These are phyloP conservation scores for Marsdenia floribunda DNA, from an alignment of 257 asterid species.

Conservation along the genomic window DNA sequence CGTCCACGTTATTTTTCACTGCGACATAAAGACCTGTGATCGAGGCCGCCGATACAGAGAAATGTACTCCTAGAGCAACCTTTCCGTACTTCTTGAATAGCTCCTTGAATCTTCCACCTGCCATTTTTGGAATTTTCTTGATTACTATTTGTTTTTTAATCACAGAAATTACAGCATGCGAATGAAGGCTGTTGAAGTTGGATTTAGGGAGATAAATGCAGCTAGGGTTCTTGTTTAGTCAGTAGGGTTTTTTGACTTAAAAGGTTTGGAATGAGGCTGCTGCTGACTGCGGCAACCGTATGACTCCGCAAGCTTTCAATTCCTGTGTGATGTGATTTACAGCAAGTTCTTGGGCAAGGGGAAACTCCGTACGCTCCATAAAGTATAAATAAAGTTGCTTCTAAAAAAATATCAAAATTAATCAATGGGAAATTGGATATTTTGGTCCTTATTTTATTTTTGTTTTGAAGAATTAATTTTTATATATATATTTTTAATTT, in stretches of 20 bases:
- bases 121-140: conserved; percentile 26
- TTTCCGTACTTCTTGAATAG: conserved; percentile 78
- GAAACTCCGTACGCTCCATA: neutral
- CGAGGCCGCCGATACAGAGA: conserved; percentile 77
- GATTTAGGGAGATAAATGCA: neutral
- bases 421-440: too few species aligned
- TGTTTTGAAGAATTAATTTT: too few species aligned
- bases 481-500: too few species aligned
- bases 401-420: too few species aligned
- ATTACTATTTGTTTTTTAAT: neutral
- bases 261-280: neutral
- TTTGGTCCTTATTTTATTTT: too few species aligned
- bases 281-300: neutral
- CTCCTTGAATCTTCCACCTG: conserved; percentile 56
- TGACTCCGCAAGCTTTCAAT: neutral
- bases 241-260: conserved; percentile 1
- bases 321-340: neutral
- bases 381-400: too few species aligned
- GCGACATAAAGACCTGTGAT: conserved; percentile 70
- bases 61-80: conserved; percentile 82
- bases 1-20: conserved; percentile 79
- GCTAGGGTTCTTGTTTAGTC: neutral
- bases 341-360: neutral
- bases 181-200: neutral
- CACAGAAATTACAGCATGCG: neutral